Conservation (phyloP, 768 basidiomycete species). For the Dioszegia aurantiaca region DNA sequence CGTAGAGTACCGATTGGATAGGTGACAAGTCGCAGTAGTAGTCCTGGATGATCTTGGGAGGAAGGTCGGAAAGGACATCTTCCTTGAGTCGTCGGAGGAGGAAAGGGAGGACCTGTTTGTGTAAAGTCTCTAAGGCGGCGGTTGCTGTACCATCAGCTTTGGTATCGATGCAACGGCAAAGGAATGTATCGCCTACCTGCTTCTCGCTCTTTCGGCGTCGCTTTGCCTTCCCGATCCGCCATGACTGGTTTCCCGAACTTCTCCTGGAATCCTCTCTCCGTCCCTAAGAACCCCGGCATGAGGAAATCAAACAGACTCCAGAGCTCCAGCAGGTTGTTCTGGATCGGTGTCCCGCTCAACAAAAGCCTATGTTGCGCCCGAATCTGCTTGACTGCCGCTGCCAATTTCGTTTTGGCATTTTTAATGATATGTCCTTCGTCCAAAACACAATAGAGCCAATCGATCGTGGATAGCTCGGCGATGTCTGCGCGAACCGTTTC, state of each 20-base stretch:
- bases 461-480: slow-evolving; percentile 64
- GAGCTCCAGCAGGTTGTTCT: slow-evolving; percentile 95
- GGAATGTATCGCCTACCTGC: slow-evolving; percentile 72
- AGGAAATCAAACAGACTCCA: slow-evolving; percentile 99
- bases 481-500: slow-evolving; percentile 97
- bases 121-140: slow-evolving; percentile 87
- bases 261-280: slow-evolving; percentile 88
- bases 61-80: slow-evolving; percentile 89
- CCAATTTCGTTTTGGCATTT: slow-evolving; percentile 96
- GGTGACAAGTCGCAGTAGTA: slow-evolving; percentile 98
- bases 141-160: slow-evolving; percentile 63
- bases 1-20: slow-evolving; percentile 88
- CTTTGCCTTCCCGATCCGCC: slow-evolving; percentile 88
- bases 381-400: slow-evolving; percentile 88
- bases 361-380: slow-evolving; percentile 89
- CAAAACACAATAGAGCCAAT: slow-evolving; percentile 93
- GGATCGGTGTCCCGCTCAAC: slow-evolving; percentile 94
- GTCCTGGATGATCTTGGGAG: slow-evolving; percentile 99
- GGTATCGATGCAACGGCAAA: no score
- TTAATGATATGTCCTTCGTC: slow-evolving; percentile 99
- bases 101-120: slow-evolving; percentile 99
- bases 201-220: slow-evolving; percentile 78
- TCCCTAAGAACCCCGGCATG: slow-evolving; percentile 99
- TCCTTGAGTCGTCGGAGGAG: slow-evolving; percentile 92
- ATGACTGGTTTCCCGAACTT: slow-evolving; percentile 93